These are phyloP conservation scores for Melianthus villosus DNA, from an alignment of 441 rosid genomes.

Conservation along the genomic window DNA sequence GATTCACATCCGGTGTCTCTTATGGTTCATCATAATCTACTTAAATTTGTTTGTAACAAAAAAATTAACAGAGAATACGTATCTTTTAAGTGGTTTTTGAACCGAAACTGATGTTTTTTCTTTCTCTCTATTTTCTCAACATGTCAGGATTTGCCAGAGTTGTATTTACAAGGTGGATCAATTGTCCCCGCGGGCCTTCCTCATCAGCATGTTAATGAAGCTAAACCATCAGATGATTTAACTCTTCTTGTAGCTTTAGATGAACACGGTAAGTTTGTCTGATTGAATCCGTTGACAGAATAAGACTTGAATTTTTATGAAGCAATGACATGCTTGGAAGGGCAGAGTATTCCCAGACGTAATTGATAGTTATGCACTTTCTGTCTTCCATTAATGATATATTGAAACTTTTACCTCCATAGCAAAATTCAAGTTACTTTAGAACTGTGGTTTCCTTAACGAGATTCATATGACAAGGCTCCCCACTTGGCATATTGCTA, in stretches of 20 bases:
- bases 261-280: conserved; percentile 48
- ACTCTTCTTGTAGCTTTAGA: conserved; percentile 69
- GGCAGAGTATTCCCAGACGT: too few relatives aligned
- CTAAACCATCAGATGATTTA: conserved; percentile 50
- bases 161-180: conserved; percentile 86
- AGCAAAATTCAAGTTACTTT: too few relatives aligned
- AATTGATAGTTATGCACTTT: too few relatives aligned
- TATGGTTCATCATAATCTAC: conserved; percentile 3
- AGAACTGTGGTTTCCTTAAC: too few relatives aligned
- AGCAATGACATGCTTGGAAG: too few relatives aligned
- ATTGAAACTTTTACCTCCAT: too few relatives aligned
- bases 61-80: neutral
- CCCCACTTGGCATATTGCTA: neutral
- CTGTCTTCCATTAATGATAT: too few relatives aligned
- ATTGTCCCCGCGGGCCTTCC: conserved; percentile 58
- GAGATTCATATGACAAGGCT: too few relatives aligned
- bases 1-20: conserved; percentile 74
- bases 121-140: conserved; percentile 6
- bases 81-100: too few relatives aligned
- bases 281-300: too few relatives aligned
- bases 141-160: conserved; percentile 66
- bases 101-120: neutral
- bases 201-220: conserved; percentile 59
- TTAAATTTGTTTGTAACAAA: neutral
- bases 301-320: too few relatives aligned